Evolutionary conservation across 805 yeast species (phyloP).

Genomic region (Debaryomyces tyrocola): DNA sequence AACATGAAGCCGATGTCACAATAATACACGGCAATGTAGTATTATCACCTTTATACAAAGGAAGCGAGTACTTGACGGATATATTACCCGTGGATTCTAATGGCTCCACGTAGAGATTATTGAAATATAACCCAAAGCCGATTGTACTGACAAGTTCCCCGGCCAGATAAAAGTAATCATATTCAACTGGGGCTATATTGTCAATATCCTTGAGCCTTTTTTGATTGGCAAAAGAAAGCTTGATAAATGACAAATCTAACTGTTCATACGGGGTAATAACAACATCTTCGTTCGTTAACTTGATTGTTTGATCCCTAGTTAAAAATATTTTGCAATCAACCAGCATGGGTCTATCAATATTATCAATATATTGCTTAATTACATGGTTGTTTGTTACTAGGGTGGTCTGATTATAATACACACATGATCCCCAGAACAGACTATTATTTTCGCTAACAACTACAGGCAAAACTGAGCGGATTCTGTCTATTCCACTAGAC

Average conservation of each 20-base stretch:
- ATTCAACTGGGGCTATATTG: conserved; percentile 4
- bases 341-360: neutral
- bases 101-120: conserved; percentile 21
- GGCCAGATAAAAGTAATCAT: conserved; percentile 1
- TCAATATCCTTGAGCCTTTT: neutral
- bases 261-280: conserved; percentile 29
- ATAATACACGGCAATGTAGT: conserved; percentile 18
- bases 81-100: conserved; percentile 33
- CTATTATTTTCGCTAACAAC: conserved; percentile 6
- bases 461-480: conserved; percentile 18
- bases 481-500: neutral
- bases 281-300: conserved; percentile 14
- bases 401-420: conserved; percentile 27
- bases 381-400: conserved; percentile 47
- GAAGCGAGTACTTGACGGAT: conserved; percentile 16
- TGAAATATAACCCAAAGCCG: conserved; percentile 43
- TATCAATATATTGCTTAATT: conserved; percentile 13
- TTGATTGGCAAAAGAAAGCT: conserved; percentile 12
- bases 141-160: conserved; percentile 28
- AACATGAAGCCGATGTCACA: conserved; percentile 43
- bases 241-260: conserved; percentile 41
- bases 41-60: conserved; percentile 3
- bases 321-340: conserved; percentile 6
- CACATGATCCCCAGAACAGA: conserved; percentile 46
- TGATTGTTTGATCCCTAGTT: neutral